Base-by-base conservation (phyloP, 768 basidiomycete species). In the Exsudoporus frostii region DNA sequence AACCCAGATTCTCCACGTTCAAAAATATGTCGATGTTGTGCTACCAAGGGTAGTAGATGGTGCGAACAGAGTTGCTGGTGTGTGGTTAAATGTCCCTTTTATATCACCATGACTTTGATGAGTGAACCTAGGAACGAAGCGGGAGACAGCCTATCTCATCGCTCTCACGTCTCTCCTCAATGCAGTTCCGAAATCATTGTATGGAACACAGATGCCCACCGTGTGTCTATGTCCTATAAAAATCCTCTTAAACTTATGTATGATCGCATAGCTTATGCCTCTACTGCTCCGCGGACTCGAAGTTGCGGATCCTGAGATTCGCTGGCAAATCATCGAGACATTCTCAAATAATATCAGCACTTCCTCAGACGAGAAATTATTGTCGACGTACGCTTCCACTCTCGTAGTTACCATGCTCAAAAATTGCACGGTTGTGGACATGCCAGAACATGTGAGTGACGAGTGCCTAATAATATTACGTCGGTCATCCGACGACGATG, bases 281-380 rank as follows among this genome's bases (percentile, higher is more conserved):
- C 77, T 98, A 14, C 76, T 99, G 5, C 73, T 99, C 39, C 88
- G 89, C 15, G 88, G 92, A 4, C 80, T 98, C 17, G 84, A 90
- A 38, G 73, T 97, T 5, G 82, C 85, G 4, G 86, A 92, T 65
- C 70, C 80, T 9, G 77, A 81, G 25, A 83, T 95, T 54, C 85
- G 92, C 22, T 77, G 80, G 15, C 85, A 88, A 70, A 86, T 94
- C 45, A 88, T 98, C 51, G 83, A 89, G 48, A 88, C 86, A 9
- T 77, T 98, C 34, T 77, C 83, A 9, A 78, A 84, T 1, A 83
- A 91, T 7, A 83, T 90, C 8, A 80, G 83, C 38, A 80, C 82
- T 1, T 75, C 79, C 58, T 74, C 81, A 10, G 69, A 73, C 20
- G 76, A 78, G 29, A 62, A 73, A n/a, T 60, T 78, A 19, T 67